Evolutionary conservation across 805 yeast species (phyloP).

Genomic region (Zygotorulaspora danielsina): DNA sequence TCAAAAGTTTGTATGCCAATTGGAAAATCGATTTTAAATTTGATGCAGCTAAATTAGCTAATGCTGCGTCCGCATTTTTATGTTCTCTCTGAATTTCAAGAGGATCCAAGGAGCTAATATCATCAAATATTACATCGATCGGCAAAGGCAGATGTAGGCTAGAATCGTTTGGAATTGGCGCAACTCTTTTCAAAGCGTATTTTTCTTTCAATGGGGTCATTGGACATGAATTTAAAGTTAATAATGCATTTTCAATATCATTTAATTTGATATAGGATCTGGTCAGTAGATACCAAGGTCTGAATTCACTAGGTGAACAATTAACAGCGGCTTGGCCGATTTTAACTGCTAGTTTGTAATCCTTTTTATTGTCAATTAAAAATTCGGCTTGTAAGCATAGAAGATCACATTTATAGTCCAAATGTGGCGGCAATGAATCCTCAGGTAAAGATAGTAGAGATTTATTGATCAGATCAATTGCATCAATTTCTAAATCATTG

Average conservation of each 20-base stretch:
- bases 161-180: conserved; percentile 38
- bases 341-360: conserved; percentile 25
- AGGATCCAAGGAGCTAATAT: conserved; percentile 64
- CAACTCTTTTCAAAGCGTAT: conserved; percentile 56
- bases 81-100: conserved; percentile 64
- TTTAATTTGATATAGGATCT: conserved; percentile 57
- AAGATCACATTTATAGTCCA: conserved; percentile 31
- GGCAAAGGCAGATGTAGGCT: conserved; percentile 71
- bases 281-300: conserved; percentile 67
- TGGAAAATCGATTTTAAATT: conserved; percentile 57
- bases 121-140: conserved; percentile 63
- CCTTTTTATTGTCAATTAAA: conserved; percentile 26
- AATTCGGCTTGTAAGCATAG: conserved; percentile 32
- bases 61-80: conserved; percentile 55
- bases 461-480: conserved; percentile 30
- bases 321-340: conserved; percentile 44
- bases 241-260: conserved; percentile 66
- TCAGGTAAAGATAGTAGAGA: conserved; percentile 25
- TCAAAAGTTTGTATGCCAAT: conserved; percentile 54
- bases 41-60: conserved; percentile 63
- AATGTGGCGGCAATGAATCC: conserved; percentile 13
- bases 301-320: conserved; percentile 69
- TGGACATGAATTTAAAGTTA: conserved; percentile 75
- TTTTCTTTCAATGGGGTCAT: conserved; percentile 68
- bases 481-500: conserved; percentile 38